Evolutionary conservation across 1,284 basidiomycete species (phyloP), one percentile per base, ranked within the genome.

Genomic region (Uromyces viciae-fabae): DNA sequence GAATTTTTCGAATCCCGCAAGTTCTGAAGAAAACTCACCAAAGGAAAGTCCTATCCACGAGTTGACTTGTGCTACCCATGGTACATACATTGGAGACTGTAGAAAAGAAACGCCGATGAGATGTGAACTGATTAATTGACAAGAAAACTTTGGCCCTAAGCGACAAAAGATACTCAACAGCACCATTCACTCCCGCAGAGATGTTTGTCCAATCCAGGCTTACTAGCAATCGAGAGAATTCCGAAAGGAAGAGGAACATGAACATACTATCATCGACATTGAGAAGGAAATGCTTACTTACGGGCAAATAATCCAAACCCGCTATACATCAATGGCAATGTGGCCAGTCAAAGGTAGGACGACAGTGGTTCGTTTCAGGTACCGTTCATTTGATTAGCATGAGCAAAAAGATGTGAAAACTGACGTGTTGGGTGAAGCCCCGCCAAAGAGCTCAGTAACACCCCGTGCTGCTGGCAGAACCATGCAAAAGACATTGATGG

Each of bases 141-240:
- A 28, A 60, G 66, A 52, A 38, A 40, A 56, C 36, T 2, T 7
- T 49, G 31, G 33, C 36, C n/a, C 33, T 64, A 25, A 68, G 15
- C 14, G 38, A 17, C 14, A 17, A 25, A 42, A 72, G 66, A 64
- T 52, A 74, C 79, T 81, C 60, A 75, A 81, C 79, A 42, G 79
- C 79, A n/a, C 79, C 79, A 54, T 81, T 81, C 3, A 81, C 79
- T 54, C 79, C 79, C 36, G 79, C 79, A 2, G 79, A 81, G 25
- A 81, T 81, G n/a, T 74, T 81, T 33, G 79, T 68, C 79, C 79
- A 81, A 81, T 81, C 79, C 28, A 81, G 38, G 52, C 79, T 81
- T 8, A 66, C 79, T 81, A 74, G n/a, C 5, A 46, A 28, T 58
- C 3, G 31, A 46, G n/a, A 31, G 28, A 15, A 64, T n/a, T 43